These are phyloP conservation scores for Lolium rigidum DNA, from an alignment of 176 grass and related monocot genomes.

Conservation along the genomic window DNA sequence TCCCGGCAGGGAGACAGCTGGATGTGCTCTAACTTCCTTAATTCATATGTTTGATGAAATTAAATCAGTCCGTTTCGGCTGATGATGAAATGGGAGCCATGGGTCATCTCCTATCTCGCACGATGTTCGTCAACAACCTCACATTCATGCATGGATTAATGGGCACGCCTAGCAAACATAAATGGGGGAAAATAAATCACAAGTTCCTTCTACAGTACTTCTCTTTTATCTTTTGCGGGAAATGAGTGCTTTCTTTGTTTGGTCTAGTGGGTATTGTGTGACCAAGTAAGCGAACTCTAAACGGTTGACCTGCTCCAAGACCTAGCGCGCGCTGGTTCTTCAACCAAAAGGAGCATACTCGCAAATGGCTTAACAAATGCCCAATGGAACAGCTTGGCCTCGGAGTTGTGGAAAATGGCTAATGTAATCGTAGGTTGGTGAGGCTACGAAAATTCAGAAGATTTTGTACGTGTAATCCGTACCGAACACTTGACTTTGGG, in stretches of 20 bases:
- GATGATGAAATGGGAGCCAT: neutral
- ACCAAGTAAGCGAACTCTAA: too few relatives aligned
- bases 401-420: neutral
- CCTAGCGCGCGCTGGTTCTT: slow-evolving; percentile 14
- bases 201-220: too few relatives aligned
- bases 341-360: slow-evolving; percentile 31
- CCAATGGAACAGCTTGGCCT: neutral
- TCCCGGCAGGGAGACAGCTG: too few relatives aligned
- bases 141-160: neutral
- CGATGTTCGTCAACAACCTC: neutral
- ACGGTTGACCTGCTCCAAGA: slow-evolving; percentile 42
- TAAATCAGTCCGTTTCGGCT: neutral
- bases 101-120: neutral
- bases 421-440: slow-evolving; percentile 40
- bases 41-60: too few relatives aligned
- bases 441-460: slow-evolving; percentile 4
- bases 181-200: neutral
- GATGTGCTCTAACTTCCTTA: too few relatives aligned
- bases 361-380: neutral
- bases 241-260: too few relatives aligned
- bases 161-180: neutral
- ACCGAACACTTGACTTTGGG: slow-evolving; percentile 47
- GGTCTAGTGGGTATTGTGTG: too few relatives aligned
- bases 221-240: too few relatives aligned
- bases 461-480: neutral